phyloP scores from a whole-genome alignment of 202 grass and related monocot species.

The Eragrostis tef region DNA sequence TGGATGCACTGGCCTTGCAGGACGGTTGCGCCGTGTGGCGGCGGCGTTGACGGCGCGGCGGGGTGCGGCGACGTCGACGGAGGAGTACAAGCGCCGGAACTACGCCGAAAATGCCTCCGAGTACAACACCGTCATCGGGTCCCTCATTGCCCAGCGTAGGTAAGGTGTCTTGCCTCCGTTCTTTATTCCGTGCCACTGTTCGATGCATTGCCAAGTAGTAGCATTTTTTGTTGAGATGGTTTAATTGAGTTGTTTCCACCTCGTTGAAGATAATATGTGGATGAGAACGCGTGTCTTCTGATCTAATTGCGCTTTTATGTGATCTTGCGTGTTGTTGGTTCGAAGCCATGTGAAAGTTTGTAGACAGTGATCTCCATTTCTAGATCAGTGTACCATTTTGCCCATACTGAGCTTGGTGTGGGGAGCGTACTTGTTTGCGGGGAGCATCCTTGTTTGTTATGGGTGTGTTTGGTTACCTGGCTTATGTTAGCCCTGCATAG shows the following conservation, averaged over 20 bases:
- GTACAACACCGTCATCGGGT: constrained; percentile 91
- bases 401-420: not conserved
- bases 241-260: not conserved
- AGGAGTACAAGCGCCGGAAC: constrained; percentile 81
- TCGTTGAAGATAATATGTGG: not conserved
- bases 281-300: not conserved
- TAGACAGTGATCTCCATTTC: not conserved
- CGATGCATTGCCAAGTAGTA: constrained; percentile 43
- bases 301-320: not conserved
- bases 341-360: not conserved
- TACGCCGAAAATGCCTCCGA: constrained; percentile 85
- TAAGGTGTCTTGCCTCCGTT: not conserved
- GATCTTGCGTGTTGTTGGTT: not conserved
- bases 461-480: too few species aligned
- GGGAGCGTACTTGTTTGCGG: not conserved
- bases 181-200: constrained; percentile 48
- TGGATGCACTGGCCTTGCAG: constrained; percentile 40
- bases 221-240: not conserved
- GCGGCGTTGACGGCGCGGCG: constrained; percentile 33
- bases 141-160: constrained; percentile 81
- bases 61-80: constrained; percentile 54
- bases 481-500: too few species aligned
- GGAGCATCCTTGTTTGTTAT: too few species aligned
- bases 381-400: not conserved
- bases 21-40: constrained; percentile 41